Evolutionary conservation across 257 asterid genomes (phyloP).

Genomic region (Capsicum baccatum): DNA sequence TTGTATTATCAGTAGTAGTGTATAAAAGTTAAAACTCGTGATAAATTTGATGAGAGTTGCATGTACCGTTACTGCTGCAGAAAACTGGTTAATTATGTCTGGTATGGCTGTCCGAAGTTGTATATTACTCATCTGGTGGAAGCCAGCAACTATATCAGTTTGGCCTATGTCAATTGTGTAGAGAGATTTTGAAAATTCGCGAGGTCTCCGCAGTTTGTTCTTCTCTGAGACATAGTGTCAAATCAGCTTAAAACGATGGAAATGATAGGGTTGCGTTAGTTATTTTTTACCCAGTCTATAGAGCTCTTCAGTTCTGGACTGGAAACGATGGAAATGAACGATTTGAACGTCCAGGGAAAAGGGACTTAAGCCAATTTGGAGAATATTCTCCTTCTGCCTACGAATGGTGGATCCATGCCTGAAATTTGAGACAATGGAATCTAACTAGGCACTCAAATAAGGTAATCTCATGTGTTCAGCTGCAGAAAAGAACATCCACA

Average conservation of each 20-base stretch:
- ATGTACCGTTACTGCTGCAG: constrained; percentile 47
- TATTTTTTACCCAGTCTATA: constrained; percentile 45
- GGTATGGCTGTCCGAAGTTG: constrained; percentile 45
- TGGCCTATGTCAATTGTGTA: constrained; percentile 64
- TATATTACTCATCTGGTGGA: constrained; percentile 35
- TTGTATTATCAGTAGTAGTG: background rate
- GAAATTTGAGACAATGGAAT: constrained; percentile 50
- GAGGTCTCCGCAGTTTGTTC: constrained; percentile 44
- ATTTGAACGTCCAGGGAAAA: constrained; percentile 56
- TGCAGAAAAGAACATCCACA: constrained; percentile 17
- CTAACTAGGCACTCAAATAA: constrained; percentile 54
- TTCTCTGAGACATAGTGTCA: background rate
- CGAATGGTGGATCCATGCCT: constrained; percentile 54
- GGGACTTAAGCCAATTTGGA: constrained; percentile 49
- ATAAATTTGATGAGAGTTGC: background rate
- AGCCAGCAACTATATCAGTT: constrained; percentile 46
- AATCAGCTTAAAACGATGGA: background rate
- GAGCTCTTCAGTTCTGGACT: constrained; percentile 45
- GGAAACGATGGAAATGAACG: constrained; percentile 46
- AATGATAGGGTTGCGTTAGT: background rate
- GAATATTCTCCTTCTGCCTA: constrained; percentile 44
- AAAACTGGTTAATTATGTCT: constrained; percentile 45
- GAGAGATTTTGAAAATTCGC: constrained; percentile 50
- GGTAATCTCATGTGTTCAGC: constrained; percentile 64
- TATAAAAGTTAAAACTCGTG: background rate